Conservation (phyloP, 1,139 yeast genomes). For the Candida labiduridarum region DNA sequence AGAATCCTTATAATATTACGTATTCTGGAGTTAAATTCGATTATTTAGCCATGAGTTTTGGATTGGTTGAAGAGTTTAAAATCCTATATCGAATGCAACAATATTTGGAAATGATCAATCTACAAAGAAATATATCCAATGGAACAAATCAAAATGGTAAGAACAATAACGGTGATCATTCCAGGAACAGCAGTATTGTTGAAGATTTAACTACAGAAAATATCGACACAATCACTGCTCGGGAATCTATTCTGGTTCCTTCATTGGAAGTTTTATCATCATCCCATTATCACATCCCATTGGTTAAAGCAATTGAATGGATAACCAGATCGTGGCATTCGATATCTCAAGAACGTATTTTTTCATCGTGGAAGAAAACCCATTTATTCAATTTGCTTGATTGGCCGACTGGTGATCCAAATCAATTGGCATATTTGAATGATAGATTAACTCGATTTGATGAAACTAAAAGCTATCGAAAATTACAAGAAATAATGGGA, state of each 20-base stretch:
- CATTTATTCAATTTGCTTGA: conserved; percentile 22
- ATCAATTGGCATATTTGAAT: conserved; percentile 8
- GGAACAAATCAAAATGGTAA: background rate
- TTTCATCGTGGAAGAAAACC: conserved; percentile 54
- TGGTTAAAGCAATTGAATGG: conserved; percentile 60
- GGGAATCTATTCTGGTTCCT: conserved; percentile 7
- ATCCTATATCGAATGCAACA: conserved; percentile 61
- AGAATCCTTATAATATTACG: conserved; percentile 39
- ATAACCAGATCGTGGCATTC: conserved; percentile 59
- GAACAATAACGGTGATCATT: too few species aligned
- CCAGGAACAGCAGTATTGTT: too few species aligned
- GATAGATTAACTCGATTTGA: conserved; percentile 18
- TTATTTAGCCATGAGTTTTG: conserved; percentile 66
- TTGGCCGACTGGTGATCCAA: conserved; percentile 24
- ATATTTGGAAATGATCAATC: conserved; percentile 51
- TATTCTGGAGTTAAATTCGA: conserved; percentile 44
- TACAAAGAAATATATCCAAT: conserved; percentile 33
- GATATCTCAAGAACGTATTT: conserved; percentile 47
- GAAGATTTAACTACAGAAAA: conserved; percentile 1
- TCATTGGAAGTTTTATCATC: conserved; percentile 35
- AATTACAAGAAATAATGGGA: conserved; percentile 45
- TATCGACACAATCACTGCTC: background rate
- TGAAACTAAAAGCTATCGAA: conserved; percentile 30
- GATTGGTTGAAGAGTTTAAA: conserved; percentile 64
- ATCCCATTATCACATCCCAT: conserved; percentile 46